A percentile compares a stretch with the other conserved stretches of the same genome.
Conservation (phyloP, 768 basidiomycete genomes). For the Suillus discolor region DNA sequence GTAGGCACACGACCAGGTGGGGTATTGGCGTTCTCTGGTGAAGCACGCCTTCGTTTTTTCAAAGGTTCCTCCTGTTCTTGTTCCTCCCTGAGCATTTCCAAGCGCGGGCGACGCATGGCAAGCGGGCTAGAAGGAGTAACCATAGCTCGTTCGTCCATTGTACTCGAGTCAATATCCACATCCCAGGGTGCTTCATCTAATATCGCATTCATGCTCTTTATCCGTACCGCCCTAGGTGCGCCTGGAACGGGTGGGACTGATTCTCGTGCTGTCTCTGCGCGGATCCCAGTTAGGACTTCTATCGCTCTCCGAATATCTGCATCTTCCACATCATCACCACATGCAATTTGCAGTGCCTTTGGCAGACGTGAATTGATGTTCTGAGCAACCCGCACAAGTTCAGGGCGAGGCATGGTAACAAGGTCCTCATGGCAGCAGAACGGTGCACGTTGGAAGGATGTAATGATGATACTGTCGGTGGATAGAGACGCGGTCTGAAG, state of each 20-base stretch:
- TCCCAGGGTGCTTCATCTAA: neutral
- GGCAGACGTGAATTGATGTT: constrained; percentile 63
- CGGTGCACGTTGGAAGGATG: constrained; percentile 55
- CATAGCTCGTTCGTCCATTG: constrained; percentile 18
- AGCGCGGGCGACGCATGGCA: constrained; percentile 18
- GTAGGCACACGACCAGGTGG: constrained; percentile 5
- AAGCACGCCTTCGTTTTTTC: constrained; percentile 11
- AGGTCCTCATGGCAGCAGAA: constrained; percentile 81
- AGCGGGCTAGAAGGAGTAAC: constrained; percentile 30
- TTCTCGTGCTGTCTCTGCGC: constrained; percentile 12
- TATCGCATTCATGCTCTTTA: neutral
- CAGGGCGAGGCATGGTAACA: constrained; percentile 57
- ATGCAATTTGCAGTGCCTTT: constrained; percentile 48
- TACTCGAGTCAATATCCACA: constrained; percentile 10
- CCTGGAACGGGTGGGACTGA: neutral
- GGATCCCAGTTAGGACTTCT: constrained; percentile 63
- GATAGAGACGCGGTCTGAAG: constrained; percentile 57
- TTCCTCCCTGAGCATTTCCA: constrained; percentile 29
- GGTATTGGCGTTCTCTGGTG: neutral
- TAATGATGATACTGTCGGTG: constrained; percentile 62
- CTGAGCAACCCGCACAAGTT: constrained; percentile 55
- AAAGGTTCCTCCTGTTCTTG: constrained; percentile 22
- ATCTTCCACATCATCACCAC: constrained; percentile 40
- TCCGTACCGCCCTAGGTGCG: neutral
- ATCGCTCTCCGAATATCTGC: constrained; percentile 54